Evolutionary conservation across 805 yeast genomes (phyloP).

Genomic region (Pachysolen tannophilus): DNA sequence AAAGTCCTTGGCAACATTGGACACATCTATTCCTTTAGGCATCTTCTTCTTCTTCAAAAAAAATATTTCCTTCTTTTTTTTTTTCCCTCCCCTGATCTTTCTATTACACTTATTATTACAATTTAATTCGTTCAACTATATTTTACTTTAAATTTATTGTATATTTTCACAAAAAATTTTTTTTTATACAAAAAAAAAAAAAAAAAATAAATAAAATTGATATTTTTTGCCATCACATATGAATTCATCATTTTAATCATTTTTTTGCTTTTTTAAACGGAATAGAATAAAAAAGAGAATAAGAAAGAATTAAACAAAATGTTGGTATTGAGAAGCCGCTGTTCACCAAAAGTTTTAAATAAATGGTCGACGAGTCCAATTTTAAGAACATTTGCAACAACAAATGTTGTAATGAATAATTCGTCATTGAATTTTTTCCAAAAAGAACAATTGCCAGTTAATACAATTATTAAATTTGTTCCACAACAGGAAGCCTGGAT

Average conservation of each 20-base stretch:
- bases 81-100: background rate
- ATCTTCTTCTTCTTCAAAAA: conserved; percentile 26
- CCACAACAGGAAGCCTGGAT: conserved; percentile 92
- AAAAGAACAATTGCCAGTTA: conserved; percentile 58
- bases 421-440: conserved; percentile 51
- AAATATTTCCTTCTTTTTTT: background rate
- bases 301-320: too few relatives aligned
- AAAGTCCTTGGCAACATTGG: conserved; percentile 56
- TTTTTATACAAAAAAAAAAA: background rate
- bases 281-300: too few relatives aligned
- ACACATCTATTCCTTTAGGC: conserved; percentile 56
- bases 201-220: background rate
- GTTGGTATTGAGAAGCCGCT: too few relatives aligned
- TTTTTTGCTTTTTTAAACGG: background rate
- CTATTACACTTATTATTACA: background rate
- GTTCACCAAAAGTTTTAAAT: too few relatives aligned
- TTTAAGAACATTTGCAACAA: conserved; percentile 1
- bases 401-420: background rate
- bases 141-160: background rate
- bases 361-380: background rate
- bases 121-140: background rate
- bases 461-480: conserved; percentile 68
- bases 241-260: background rate
- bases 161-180: background rate
- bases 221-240: background rate